Evolutionary conservation across 1,139 yeast species (phyloP).

Genomic region (Debaryomycetaceae sp.): DNA sequence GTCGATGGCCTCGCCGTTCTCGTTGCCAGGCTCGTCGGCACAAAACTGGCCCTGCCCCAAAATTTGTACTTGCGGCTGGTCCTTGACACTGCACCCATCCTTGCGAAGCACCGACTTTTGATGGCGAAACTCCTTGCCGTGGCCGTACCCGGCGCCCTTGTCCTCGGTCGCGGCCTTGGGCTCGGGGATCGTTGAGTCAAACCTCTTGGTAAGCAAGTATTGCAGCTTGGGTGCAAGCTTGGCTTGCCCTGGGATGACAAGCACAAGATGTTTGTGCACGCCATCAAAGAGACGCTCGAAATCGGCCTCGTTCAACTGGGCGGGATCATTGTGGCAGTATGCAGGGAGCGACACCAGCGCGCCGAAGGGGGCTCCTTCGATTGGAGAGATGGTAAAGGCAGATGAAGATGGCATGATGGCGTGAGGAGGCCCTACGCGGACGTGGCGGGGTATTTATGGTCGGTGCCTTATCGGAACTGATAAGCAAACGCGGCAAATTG

Average conservation of each 20-base stretch:
- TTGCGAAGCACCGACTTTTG: slow-evolving; percentile 69
- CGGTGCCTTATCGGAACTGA: no score
- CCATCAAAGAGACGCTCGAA: slow-evolving; percentile 60
- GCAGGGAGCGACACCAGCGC: slow-evolving; percentile 60
- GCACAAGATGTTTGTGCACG: slow-evolving; percentile 61
- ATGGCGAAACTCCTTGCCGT: slow-evolving; percentile 80
- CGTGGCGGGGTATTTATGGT: slow-evolving; percentile 1
- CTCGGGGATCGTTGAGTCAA: slow-evolving; percentile 66
- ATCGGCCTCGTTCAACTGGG: slow-evolving; percentile 60
- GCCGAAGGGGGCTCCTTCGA: slow-evolving; percentile 57
- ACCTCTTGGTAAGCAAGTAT: slow-evolving; percentile 65
- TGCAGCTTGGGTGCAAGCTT: slow-evolving; percentile 68
- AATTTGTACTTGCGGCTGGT: slow-evolving; percentile 84
- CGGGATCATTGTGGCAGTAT: slow-evolving; percentile 69
- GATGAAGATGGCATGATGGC: slow-evolving; percentile 11
- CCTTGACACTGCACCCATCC: slow-evolving; percentile 75
- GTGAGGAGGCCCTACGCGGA: no score
- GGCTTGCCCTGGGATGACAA: slow-evolving; percentile 68
- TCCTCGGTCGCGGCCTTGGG: slow-evolving; percentile 41
- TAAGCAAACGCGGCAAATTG: neutral
- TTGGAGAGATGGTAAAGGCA: slow-evolving; percentile 38
- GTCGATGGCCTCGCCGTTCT: slow-evolving; percentile 49
- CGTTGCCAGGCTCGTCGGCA: slow-evolving; percentile 65
- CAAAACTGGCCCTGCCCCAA: slow-evolving; percentile 77
- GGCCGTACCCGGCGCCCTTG: slow-evolving; percentile 65